Conservation (phyloP, 768 basidiomycete genomes). For the Leccinellum luteum region DNA sequence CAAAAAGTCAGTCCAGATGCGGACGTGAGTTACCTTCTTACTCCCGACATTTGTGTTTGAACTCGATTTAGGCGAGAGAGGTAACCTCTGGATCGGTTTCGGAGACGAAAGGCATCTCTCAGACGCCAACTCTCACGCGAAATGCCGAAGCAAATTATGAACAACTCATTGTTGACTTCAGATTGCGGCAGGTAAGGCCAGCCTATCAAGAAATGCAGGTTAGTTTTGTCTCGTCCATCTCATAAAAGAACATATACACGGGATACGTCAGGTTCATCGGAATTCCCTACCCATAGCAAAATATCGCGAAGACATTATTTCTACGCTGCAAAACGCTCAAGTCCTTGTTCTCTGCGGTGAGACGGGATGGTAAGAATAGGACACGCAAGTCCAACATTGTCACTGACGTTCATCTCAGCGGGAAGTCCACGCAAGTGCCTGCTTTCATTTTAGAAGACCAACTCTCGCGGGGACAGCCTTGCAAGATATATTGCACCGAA, state of each 20-base stretch:
- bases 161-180: constrained; percentile 57
- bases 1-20: constrained; percentile 46
- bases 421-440: constrained; percentile 96
- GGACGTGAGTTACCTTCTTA: constrained; percentile 38
- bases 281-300: constrained; percentile 81
- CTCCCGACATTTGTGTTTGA: background rate
- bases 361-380: constrained; percentile 62
- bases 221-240: constrained; percentile 26
- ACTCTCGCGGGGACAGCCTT: constrained; percentile 72
- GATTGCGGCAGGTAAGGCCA: constrained; percentile 54
- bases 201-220: constrained; percentile 91
- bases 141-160: constrained; percentile 35
- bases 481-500: constrained; percentile 94
- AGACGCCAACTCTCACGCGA: constrained; percentile 1
- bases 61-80: constrained; percentile 16
- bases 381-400: constrained; percentile 31
- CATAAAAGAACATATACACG: background rate
- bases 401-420: constrained; percentile 44
- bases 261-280: constrained; percentile 56
- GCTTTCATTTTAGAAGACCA: constrained; percentile 91
- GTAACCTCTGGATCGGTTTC: constrained; percentile 16
- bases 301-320: constrained; percentile 71
- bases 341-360: constrained; percentile 86
- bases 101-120: constrained; percentile 17
- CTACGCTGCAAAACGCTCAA: constrained; percentile 68